A percentile compares a stretch with the other conserved stretches of the same genome.
These are phyloP conservation scores for Verbena officinalis DNA, from an alignment of 257 asterid genomes.

Conservation along the genomic window DNA sequence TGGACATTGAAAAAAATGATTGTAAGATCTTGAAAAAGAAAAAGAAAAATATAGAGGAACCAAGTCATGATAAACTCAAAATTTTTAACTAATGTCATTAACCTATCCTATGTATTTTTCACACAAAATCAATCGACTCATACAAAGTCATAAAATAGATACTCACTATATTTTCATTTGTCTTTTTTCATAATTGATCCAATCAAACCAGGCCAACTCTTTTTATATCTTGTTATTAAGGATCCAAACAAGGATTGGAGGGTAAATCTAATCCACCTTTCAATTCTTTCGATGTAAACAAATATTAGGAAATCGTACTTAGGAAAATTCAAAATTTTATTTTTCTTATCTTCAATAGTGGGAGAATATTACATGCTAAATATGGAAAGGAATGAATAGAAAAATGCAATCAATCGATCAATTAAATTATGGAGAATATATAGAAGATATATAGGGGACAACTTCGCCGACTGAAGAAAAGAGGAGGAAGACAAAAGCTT, in stretches of 20 bases:
- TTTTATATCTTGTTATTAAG: constrained; percentile 11
- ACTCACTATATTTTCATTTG: background rate
- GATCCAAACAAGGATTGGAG: constrained; percentile 20
- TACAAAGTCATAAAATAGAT: constrained; percentile 16
- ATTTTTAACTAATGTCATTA: no score
- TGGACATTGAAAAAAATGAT: no score
- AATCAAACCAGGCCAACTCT: constrained; percentile 27
- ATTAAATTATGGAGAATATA: background rate
- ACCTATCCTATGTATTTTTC: background rate
- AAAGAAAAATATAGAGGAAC: no score
- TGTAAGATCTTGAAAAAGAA: no score
- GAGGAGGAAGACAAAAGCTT: constrained; percentile 39
- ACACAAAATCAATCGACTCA: background rate
- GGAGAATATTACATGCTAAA: background rate
- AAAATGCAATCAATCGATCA: background rate
- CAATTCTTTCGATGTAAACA: constrained; percentile 15
- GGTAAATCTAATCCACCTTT: constrained; percentile 18
- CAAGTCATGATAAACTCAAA: no score
- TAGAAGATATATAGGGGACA: no score
- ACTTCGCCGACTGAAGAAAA: constrained; percentile 16
- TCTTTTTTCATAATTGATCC: constrained; percentile 17
- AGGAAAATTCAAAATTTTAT: background rate
- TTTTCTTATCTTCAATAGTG: background rate
- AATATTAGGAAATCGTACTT: background rate
- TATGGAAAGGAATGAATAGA: background rate